A percentile compares a stretch with the other conserved stretches of the same genome.
Conservation (phyloP, 2,329 filamentous ascomycete species). For the Cladosporium sphaerospermum region DNA sequence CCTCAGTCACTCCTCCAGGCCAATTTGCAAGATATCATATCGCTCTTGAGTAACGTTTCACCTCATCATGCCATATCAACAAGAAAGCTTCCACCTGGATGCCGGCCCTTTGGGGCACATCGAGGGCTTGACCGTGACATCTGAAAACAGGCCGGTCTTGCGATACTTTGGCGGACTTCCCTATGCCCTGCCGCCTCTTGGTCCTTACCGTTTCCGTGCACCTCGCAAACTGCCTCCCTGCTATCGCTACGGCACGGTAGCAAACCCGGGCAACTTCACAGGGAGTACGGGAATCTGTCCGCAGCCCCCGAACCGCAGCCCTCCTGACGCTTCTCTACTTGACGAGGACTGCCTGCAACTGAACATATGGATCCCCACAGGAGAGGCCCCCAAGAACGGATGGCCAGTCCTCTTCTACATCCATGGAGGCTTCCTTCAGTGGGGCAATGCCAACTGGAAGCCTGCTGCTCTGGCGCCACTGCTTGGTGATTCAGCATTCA, state of each 20-base stretch:
- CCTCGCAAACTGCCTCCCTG: conserved; percentile 42
- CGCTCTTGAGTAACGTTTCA: background rate
- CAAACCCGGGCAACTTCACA: conserved; percentile 42
- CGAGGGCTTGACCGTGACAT: conserved; percentile 42
- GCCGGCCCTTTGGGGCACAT: conserved; percentile 43
- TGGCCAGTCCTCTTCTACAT: conserved; percentile 56
- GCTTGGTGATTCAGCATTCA: conserved; percentile 44
- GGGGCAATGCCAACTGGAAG: conserved; percentile 43
- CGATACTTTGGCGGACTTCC: conserved; percentile 52
- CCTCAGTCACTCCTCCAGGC: too few species aligned
- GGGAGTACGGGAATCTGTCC: conserved; percentile 43
- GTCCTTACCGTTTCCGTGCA: conserved; percentile 44
- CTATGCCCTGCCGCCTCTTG: conserved; percentile 47
- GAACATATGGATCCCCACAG: conserved; percentile 51
- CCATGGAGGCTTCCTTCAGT: conserved; percentile 53
- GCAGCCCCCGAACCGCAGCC: conserved; percentile 35
- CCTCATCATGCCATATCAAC: conserved; percentile 13
- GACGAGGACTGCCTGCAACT: conserved; percentile 52
- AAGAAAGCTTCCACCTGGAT: conserved; percentile 29
- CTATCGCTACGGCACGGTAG: conserved; percentile 47
- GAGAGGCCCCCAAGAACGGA: conserved; percentile 37
- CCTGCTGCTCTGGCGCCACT: conserved; percentile 40
- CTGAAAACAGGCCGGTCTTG: conserved; percentile 31
- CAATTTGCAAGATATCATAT: too few species aligned
- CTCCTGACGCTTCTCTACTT: conserved; percentile 27